Base-by-base conservation (phyloP, 805 yeast genomes). In the Wickerhamomyces strasburgensis region DNA sequence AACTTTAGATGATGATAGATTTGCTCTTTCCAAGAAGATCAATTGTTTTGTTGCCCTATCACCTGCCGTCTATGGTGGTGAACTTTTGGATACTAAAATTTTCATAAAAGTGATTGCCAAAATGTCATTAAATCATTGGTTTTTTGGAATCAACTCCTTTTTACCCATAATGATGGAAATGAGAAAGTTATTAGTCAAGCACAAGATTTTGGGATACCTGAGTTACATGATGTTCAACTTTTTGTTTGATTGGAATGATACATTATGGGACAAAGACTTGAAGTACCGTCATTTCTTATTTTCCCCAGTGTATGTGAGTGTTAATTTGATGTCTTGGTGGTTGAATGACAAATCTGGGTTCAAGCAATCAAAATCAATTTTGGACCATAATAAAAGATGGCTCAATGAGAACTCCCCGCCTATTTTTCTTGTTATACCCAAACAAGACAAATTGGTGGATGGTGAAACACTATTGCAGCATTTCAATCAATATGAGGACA, bases 321-420 rank as follows among this genome's bases (percentile, higher is more conserved):
- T 87, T 1, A 76, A 78, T 46, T 65, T 85, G 39, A 88, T 90
- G 95, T 70, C 76, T 31, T 93, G 98, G 97, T 90, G 98, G 98
- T 64, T 88, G 15, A 77, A 78, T 29, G 51, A 49, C 17, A 58
- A 54, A 62, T 58, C 38, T 67, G 82, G 46, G 61, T 75, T 60
- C 46, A 63, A 54, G 37, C 38, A 37, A 6, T 52, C 65, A 3
- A 57, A 58, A n/a, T 46, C 55, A 8, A 67, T 78, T 45, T 70
- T 83, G 49, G 72, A 79, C 10, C 70, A 66, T 46, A 61, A 72
- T 19, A 52, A 64, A 37, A 52, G 65, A 18, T 80, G 89, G 93
- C 80, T 74, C 43, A 37, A 50, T 43, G 43, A 56, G 3, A 52
- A 60, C 13, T 68, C 76, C 43, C 79, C 97, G 46, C 63, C 74